Percentiles rank a stretch among this genome's conserved stretches.
These are phyloP conservation scores for Chlamydomonas schloesseri DNA, from an alignment of 139 green algal species.

Conservation along the genomic window DNA sequence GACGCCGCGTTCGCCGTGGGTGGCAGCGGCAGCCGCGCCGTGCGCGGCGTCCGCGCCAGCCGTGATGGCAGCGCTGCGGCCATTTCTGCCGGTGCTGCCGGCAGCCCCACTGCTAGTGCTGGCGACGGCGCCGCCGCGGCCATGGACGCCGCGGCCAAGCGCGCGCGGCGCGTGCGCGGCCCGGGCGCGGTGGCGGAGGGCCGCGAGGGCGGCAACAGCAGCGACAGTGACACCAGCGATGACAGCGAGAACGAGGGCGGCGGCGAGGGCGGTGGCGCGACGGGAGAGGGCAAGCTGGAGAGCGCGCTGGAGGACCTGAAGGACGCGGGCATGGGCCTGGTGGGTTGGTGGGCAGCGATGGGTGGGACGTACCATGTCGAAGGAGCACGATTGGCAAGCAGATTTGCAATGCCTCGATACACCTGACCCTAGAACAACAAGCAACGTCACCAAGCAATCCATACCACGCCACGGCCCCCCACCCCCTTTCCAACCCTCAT, in stretches of 20 bases:
- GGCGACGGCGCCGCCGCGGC: not conserved
- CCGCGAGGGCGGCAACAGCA: not conserved
- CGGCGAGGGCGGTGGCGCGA: not conserved
- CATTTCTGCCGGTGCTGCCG: no score
- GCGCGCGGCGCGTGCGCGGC: not conserved
- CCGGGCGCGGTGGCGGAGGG: slow-evolving; percentile 7
- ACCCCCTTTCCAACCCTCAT: no score
- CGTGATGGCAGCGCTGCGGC: not conserved
- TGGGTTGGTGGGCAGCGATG: not conserved
- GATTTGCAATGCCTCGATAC: no score
- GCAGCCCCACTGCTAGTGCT: not conserved
- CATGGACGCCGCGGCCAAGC: not conserved
- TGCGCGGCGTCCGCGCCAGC: not conserved
- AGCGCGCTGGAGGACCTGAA: not conserved
- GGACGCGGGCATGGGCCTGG: slow-evolving; percentile 3
- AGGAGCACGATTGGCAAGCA: no score
- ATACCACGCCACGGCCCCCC: no score
- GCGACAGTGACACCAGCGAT: not conserved
- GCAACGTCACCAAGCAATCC: no score
- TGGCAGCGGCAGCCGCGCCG: not conserved
- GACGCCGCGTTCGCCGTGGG: not conserved
- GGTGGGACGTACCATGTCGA: no score
- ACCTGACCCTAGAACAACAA: no score
- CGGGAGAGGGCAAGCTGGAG: not conserved
- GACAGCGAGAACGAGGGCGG: not conserved